A percentile compares a stretch with the other conserved stretches of the same genome.
These are phyloP conservation scores for Colletotrichum shisoi DNA, from an alignment of 2,329 filamentous ascomycete genomes.

Conservation along the genomic window DNA sequence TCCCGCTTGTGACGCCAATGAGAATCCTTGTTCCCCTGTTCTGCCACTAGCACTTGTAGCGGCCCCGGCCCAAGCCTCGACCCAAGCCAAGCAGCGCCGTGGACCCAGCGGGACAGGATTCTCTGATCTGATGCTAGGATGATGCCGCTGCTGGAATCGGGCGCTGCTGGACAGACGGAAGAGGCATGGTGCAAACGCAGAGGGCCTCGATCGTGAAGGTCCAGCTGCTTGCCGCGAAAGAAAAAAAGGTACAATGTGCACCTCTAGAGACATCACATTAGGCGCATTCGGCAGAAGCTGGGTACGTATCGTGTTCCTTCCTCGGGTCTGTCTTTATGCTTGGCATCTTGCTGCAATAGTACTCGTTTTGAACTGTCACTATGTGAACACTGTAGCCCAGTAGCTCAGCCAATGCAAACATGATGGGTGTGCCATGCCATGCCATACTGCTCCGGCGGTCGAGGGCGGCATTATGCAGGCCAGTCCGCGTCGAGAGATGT, in stretches of 20 bases:
- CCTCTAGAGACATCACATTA: conserved; percentile 1
- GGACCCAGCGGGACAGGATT: conserved; percentile 25
- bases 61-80: conserved; percentile 30
- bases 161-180: conserved; percentile 35
- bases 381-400: background rate
- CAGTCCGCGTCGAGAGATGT: conserved; percentile 1
- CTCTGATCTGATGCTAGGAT: conserved; percentile 40
- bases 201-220: conserved; percentile 27
- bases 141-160: conserved; percentile 35
- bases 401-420: background rate
- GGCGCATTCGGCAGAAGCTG: background rate
- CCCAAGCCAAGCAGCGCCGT: conserved; percentile 36
- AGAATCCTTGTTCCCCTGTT: conserved; percentile 15
- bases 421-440: conserved; percentile 1
- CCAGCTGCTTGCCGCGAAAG: background rate
- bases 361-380: background rate
- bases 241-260: conserved; percentile 3
- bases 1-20: conserved; percentile 16
- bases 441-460: background rate
- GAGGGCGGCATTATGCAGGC: background rate
- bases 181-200: conserved; percentile 21
- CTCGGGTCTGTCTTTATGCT: background rate
- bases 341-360: conserved; percentile 1
- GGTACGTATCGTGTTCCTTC: background rate
- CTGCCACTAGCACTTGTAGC: conserved; percentile 11